Conservation (phyloP, 2,329 filamentous ascomycete species). For the Aspergillus ibericus region DNA sequence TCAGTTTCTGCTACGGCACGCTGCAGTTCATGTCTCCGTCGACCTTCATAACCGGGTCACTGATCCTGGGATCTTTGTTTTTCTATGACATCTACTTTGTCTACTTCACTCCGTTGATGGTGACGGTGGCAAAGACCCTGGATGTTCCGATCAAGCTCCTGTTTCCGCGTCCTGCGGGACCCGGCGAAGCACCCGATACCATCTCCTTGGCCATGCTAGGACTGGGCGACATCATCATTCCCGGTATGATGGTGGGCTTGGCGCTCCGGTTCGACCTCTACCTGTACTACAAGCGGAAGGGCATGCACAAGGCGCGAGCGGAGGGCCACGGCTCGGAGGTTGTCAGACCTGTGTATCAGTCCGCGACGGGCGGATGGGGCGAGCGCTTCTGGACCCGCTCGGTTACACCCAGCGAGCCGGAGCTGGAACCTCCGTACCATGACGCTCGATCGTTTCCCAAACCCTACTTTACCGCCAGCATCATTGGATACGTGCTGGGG, state of each 20-base stretch:
- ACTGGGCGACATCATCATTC: conserved; percentile 89
- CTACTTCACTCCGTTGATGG: conserved; percentile 56
- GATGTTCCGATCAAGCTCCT: conserved; percentile 93
- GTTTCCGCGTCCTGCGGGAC: conserved; percentile 65
- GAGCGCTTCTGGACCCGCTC: conserved; percentile 73
- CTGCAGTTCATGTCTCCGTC: conserved; percentile 85
- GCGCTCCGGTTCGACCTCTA: conserved; percentile 91
- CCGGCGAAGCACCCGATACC: conserved; percentile 44
- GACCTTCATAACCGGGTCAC: conserved; percentile 76
- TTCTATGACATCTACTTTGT: conserved; percentile 85
- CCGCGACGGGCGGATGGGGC: conserved; percentile 74
- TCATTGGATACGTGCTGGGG: conserved; percentile 74
- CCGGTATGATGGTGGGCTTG: conserved; percentile 84
- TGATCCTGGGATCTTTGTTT: conserved; percentile 78
- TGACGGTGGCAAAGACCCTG: conserved; percentile 74
- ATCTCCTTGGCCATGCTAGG: conserved; percentile 72
- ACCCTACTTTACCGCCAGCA: conserved; percentile 76
- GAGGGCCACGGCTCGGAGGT: conserved; percentile 20
- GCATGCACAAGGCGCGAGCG: conserved; percentile 45
- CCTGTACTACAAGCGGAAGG: conserved; percentile 71
- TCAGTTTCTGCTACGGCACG: conserved; percentile 80
- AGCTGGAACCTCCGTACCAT: conserved; percentile 36
- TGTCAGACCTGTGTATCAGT: conserved; percentile 43
- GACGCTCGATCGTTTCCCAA: conserved; percentile 66
- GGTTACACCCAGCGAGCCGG: conserved; percentile 23